Evolutionary conservation across 2,329 filamentous ascomycete species (phyloP), one percentile per base, ranked within the genome.

Genomic region (Nothopassalora personata): DNA sequence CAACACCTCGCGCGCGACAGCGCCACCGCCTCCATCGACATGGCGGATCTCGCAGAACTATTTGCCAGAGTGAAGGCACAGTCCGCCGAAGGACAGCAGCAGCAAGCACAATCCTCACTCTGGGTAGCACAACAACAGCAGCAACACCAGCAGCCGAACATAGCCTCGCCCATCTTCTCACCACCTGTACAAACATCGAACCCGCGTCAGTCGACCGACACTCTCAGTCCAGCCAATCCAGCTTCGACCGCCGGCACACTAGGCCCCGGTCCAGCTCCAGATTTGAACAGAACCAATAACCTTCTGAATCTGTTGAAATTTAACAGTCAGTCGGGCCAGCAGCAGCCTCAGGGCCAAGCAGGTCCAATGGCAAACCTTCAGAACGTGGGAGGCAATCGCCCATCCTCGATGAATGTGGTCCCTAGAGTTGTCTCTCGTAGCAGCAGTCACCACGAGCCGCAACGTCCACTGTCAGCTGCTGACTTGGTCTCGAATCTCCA

Each of bases 221-320:
- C 86, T 66, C 78, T 86, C 70, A 86, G 83, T 68, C 83, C 84
- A 9, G 81, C 79, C 61, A 71, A 74, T 60, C 63, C 75, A 53
- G 79, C 80, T 58, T 74, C 66, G 71, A 53, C 53, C 28, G 60
- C 68, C 61, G 76, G 75, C 72, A 75, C 72, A 64, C 74, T 72
- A 60, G 73, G 67, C 54, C 49, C 28, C 11, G 49, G 49, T 5
- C 49, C n/a, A n/a, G 28, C n/a, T 30, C 74, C 72, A 68, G 66
- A 68, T 34, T 72, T 70, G 59, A 72, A 66, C 60, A 65, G 70
- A 13, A 66, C 71, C 43, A 71, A 70, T 62, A 84, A 82, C 67
- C 72, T 89, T 64, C 78, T 89, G 60, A 87, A 83, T 68, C 73
- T 89, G 61, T 78, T 89, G 63, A 86, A 85, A 72, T 87, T 86